Conservation (phyloP, 306 rosid species). For the Lathyrus aphaca region DNA sequence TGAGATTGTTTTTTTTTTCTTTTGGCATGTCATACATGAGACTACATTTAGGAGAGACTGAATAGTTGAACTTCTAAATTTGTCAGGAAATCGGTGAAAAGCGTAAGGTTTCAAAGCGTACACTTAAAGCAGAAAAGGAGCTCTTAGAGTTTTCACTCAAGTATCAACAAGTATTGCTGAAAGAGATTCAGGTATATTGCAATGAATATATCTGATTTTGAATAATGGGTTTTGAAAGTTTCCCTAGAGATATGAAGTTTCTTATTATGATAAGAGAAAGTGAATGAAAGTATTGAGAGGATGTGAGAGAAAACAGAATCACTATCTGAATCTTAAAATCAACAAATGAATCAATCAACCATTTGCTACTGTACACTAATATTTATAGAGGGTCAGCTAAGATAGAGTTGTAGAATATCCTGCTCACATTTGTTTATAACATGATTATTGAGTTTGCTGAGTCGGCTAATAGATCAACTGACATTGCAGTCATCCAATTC, state of each 20-base stretch:
- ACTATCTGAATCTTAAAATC: background rate
- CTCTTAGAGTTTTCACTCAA: slow-evolving; percentile 82
- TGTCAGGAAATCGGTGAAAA: slow-evolving; percentile 76
- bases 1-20: background rate
- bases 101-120: slow-evolving; percentile 76
- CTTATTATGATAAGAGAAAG: slow-evolving; percentile 3
- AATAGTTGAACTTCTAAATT: slow-evolving; percentile 36
- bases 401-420: slow-evolving; percentile 16
- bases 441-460: background rate
- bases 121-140: slow-evolving; percentile 87
- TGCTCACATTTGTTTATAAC: slow-evolving; percentile 5
- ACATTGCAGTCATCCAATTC: slow-evolving; percentile 1
- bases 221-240: slow-evolving; percentile 23
- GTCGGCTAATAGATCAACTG: background rate
- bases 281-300: slow-evolving; percentile 7
- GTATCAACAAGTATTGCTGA: slow-evolving; percentile 89
- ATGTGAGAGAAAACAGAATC: slow-evolving; percentile 5
- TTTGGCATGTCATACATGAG: slow-evolving; percentile 24
- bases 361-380: background rate
- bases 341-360: slow-evolving; percentile 1
- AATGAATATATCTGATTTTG: slow-evolving; percentile 35
- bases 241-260: slow-evolving; percentile 33
- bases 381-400: background rate
- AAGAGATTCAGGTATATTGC: slow-evolving; percentile 83
- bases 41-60: slow-evolving; percentile 24